A percentile compares a stretch with the other conserved stretches of the same genome.
Conservation (phyloP, 2,329 filamentous ascomycete species). For the Aschersonia sp. region DNA sequence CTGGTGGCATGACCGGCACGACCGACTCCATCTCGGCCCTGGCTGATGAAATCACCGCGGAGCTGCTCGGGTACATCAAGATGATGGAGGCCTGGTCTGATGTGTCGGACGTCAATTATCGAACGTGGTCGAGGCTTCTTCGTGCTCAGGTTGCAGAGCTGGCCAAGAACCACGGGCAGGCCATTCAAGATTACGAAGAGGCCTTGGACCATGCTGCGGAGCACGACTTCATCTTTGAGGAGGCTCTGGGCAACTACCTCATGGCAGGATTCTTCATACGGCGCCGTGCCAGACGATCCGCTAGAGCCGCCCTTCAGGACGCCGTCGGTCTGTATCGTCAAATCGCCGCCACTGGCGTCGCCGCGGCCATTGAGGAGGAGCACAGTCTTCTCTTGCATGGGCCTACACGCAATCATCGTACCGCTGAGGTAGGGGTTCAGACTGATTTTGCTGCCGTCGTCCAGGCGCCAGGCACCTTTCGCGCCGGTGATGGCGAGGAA, state of each 20-base stretch:
- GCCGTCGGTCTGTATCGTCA: constrained; percentile 54
- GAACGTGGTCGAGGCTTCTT: constrained; percentile 53
- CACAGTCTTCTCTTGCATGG: constrained; percentile 54
- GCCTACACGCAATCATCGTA: constrained; percentile 41
- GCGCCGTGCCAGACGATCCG: constrained; percentile 49
- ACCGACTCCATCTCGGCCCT: constrained; percentile 28
- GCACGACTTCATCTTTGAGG: constrained; percentile 53
- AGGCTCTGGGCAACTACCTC: constrained; percentile 59
- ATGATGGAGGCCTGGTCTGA: constrained; percentile 50
- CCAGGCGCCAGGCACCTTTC: constrained; percentile 35
- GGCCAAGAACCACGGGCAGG: constrained; percentile 36
- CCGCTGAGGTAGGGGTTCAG: constrained; percentile 51
- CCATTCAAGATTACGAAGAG: constrained; percentile 53
- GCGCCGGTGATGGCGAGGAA: constrained; percentile 29
- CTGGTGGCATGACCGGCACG: neutral
- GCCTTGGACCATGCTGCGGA: constrained; percentile 59
- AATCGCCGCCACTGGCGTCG: constrained; percentile 55
- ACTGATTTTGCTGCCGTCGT: constrained; percentile 58
- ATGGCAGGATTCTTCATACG: constrained; percentile 60
- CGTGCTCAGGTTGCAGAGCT: constrained; percentile 57
- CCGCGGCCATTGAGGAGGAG: constrained; percentile 51
- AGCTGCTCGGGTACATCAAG: constrained; percentile 39
- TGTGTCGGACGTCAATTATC: constrained; percentile 57
- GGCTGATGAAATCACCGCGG: constrained; percentile 31
- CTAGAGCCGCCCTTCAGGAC: constrained; percentile 54